Conservation (phyloP, 2,329 filamentous ascomycete genomes). For the Fusarium irregulare region DNA sequence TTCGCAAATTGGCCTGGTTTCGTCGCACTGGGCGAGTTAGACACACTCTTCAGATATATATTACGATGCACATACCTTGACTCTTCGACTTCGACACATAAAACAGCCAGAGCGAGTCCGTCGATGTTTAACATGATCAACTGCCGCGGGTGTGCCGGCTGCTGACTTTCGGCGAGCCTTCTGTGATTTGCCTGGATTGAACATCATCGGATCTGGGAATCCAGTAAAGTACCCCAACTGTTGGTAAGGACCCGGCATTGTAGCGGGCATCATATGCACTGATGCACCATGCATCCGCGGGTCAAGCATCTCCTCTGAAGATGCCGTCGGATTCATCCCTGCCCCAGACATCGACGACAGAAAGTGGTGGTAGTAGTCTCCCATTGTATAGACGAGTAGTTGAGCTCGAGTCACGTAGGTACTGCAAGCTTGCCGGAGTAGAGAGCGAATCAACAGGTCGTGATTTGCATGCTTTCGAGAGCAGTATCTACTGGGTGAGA, state of each 20-base stretch:
- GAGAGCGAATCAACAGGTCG: slow-evolving; percentile 11
- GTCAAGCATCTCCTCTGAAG: slow-evolving; percentile 55
- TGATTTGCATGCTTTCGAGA: slow-evolving; percentile 41
- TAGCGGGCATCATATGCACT: slow-evolving; percentile 46
- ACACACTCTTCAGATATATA: not conserved
- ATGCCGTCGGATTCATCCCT: slow-evolving; percentile 53
- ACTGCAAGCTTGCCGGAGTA: slow-evolving; percentile 21
- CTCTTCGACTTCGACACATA: slow-evolving; percentile 87
- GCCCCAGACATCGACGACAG: slow-evolving; percentile 63
- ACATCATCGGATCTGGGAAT: slow-evolving; percentile 62
- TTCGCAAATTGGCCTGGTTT: slow-evolving; percentile 87
- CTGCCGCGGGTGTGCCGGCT: slow-evolving; percentile 56
- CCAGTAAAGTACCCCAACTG: slow-evolving; percentile 62
- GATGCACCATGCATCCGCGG: slow-evolving; percentile 51
- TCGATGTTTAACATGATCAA: slow-evolving; percentile 86
- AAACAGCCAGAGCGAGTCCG: slow-evolving; percentile 93
- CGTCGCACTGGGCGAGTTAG: slow-evolving; percentile 77
- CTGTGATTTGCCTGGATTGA: slow-evolving; percentile 60
- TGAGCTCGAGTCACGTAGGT: slow-evolving; percentile 6
- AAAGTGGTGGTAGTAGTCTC: slow-evolving; percentile 68
- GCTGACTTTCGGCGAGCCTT: slow-evolving; percentile 64
- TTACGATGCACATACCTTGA: slow-evolving; percentile 70
- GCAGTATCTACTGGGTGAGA: slow-evolving; percentile 19
- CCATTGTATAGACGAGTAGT: slow-evolving; percentile 54
- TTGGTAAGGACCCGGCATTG: slow-evolving; percentile 58